Evolutionary conservation across 2,329 filamentous ascomycete species (phyloP).

Genomic region (Verticillium zaregamsianum): DNA sequence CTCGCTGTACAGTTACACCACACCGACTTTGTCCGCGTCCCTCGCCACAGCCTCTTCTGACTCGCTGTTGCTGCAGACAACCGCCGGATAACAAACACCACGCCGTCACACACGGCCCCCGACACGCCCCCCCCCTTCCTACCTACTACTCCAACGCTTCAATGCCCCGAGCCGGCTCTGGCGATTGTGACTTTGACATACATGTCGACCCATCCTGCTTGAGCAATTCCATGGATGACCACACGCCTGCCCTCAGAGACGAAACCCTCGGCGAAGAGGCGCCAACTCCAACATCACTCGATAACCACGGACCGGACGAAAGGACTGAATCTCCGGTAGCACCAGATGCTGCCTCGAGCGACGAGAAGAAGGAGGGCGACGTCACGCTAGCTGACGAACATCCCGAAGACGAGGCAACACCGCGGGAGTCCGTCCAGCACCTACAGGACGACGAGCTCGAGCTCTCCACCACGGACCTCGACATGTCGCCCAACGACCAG

Average conservation of each 20-base stretch:
- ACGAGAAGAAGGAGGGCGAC: neutral
- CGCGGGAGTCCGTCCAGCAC: neutral
- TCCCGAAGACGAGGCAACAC: neutral
- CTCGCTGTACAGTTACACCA: neutral
- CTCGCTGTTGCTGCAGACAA: neutral
- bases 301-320: too few relatives aligned
- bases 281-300: neutral
- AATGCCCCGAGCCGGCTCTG: neutral
- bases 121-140: neutral
- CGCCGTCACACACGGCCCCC: too few relatives aligned
- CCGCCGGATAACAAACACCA: neutral
- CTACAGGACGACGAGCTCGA: slow-evolving; percentile 1
- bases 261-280: neutral
- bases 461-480: slow-evolving; percentile 4
- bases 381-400: neutral
- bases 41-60: neutral
- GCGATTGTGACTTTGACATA: slow-evolving; percentile 41
- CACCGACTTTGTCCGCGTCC: neutral
- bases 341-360: neutral
- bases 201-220: slow-evolving; percentile 43
- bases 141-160: neutral
- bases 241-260: slow-evolving; percentile 13
- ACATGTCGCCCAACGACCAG: slow-evolving; percentile 8
- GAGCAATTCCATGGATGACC: slow-evolving; percentile 35
- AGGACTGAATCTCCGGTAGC: too few relatives aligned